Base-by-base conservation (phyloP, 108 stramenopile genomes). In the Stephanodiscus triporus region DNA sequence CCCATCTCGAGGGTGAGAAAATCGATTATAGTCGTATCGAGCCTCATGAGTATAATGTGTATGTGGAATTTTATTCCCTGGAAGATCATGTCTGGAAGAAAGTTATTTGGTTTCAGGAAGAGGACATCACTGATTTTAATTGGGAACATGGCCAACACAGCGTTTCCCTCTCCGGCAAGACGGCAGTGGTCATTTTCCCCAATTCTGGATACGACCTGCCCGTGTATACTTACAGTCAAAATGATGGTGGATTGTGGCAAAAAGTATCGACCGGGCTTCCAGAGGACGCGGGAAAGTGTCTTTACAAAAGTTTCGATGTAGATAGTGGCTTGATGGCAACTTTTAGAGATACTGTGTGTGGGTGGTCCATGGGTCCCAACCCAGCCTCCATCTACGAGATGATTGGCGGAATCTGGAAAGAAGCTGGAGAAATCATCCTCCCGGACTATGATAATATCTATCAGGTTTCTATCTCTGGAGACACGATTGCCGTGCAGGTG, bases 191-290 rank as follows among this genome's bases (percentile, higher is more conserved):
- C 20, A 63, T 32, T 36, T 24, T 72, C 27, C 69, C 59, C 16
- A 4, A 45, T 45, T 11, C 11, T 45, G 43, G 2, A 14, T 14
- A 0, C 3, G 36, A 47, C 47, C 19, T 36, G n/a, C 59, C 40
- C 0, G 70, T 51, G 36, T 62, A 62, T 37, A 47, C 61, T 40
- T 72, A 72, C 59, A 49, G 26, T 20, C 49, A 72, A 59, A 72
- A 62, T 38, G 20, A 37, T n/a, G 19, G 16, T 16, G 70, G 70
- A 45, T 29, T 53, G n/a, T 72, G 70, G 70, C 24, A n/a, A 19
- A 61, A 40, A 48, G 36, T 61, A 19, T 42, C 47, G 48, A 24
- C 59, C 26, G 20, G 9, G 7, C 48, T 34, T 49, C 70, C 43
- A 17, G 59, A 37, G 26, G 17, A 22, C 19, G 58, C 26, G 19